Conservation (phyloP, 352 stramenopile species). For the Phytophthora colocasiae region DNA sequence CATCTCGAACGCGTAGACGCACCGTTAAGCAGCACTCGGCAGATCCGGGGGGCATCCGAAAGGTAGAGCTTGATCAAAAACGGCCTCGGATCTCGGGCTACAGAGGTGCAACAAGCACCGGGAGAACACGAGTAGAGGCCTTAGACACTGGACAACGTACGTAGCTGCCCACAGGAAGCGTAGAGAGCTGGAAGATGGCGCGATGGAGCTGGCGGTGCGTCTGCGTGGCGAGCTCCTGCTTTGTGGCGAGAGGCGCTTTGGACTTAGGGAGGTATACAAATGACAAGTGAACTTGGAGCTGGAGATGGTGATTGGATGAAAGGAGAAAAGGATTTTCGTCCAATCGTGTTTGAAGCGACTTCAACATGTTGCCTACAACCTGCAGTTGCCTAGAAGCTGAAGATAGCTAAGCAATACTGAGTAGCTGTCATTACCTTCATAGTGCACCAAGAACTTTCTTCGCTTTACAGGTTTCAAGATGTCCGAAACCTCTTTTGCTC, state of each 20-base stretch:
- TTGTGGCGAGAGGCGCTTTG: slow-evolving; percentile 31
- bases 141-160: neutral
- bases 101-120: slow-evolving; percentile 13
- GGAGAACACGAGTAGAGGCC: neutral
- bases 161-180: neutral
- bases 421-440: too few species aligned
- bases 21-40: slow-evolving; percentile 37
- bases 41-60: slow-evolving; percentile 27
- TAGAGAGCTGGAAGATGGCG: neutral
- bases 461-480: too few species aligned
- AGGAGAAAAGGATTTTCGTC: slow-evolving; percentile 15
- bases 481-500: too few species aligned
- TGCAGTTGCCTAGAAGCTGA: neutral
- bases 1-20: slow-evolving; percentile 18
- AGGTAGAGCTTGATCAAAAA: slow-evolving; percentile 4
- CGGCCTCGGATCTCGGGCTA: slow-evolving; percentile 16
- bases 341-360: slow-evolving; percentile 15
- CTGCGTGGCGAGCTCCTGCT: slow-evolving; percentile 21
- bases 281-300: slow-evolving; percentile 3
- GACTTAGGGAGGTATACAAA: slow-evolving; percentile 18
- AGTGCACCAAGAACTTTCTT: too few species aligned
- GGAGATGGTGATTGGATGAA: slow-evolving; percentile 25
- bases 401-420: too few species aligned
- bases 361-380: neutral
- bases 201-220: slow-evolving; percentile 2